Conservation (phyloP, 257 asterid genomes). For the Cordia subcordata region DNA sequence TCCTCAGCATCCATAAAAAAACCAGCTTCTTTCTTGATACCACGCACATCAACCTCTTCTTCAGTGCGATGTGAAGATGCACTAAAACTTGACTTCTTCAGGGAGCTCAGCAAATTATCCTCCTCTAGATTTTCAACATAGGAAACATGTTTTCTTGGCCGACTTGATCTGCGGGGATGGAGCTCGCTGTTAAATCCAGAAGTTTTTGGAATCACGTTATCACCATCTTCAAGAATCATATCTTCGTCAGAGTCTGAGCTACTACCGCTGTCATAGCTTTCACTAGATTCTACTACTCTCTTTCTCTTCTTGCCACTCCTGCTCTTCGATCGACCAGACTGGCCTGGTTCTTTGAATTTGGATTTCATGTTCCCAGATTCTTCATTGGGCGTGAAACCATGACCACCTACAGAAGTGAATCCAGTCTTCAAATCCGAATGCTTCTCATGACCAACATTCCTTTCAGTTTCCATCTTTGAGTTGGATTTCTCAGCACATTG, state of each 20-base stretch:
- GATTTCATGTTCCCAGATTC: background rate
- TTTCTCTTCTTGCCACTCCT: conserved; percentile 8
- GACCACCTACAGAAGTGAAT: background rate
- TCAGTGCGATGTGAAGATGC: too few species aligned
- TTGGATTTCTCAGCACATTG: conserved; percentile 1
- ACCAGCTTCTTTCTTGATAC: too few species aligned
- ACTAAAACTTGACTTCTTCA: too few species aligned
- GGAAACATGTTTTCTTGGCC: too few species aligned
- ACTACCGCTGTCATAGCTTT: conserved; percentile 13
- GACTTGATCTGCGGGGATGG: too few species aligned
- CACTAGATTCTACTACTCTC: too few species aligned
- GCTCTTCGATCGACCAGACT: background rate
- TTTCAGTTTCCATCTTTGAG: background rate
- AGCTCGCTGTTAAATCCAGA: too few species aligned
- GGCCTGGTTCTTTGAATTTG: background rate
- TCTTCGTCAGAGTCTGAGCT: conserved; percentile 4
- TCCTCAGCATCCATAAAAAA: background rate
- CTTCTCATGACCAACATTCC: background rate
- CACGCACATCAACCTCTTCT: too few species aligned
- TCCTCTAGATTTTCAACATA: too few species aligned
- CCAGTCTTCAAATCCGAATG: background rate
- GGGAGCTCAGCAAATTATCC: too few species aligned
- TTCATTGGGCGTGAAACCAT: background rate
- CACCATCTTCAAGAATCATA: conserved; percentile 3
- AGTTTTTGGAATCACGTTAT: background rate